Conservation (phyloP, 2,329 filamentous ascomycete species). For the Pezizomycotina sp. region DNA sequence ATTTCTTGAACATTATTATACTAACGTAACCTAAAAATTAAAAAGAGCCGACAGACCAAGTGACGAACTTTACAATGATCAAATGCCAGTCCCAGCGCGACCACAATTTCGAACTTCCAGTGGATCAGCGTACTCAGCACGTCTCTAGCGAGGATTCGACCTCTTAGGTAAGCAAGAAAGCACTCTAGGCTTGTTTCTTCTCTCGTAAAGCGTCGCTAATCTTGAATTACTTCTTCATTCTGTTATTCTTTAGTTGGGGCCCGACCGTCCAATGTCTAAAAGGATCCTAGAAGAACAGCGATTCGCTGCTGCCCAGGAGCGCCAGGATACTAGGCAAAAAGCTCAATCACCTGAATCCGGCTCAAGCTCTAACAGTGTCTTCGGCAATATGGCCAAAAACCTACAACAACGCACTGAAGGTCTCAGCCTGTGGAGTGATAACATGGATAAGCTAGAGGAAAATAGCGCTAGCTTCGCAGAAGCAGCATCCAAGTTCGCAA, state of each 20-base stretch:
- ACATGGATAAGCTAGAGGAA: conserved; percentile 65
- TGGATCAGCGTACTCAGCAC: conserved; percentile 91
- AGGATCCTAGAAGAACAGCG: conserved; percentile 68
- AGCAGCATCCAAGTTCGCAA: conserved; percentile 74
- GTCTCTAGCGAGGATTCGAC: conserved; percentile 78
- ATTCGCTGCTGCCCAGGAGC: conserved; percentile 50
- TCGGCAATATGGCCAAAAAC: conserved; percentile 69
- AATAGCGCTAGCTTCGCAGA: conserved; percentile 70
- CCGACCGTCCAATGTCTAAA: conserved; percentile 74
- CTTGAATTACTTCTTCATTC: conserved; percentile 4
- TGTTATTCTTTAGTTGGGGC: conserved; percentile 46
- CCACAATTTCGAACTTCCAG: conserved; percentile 92
- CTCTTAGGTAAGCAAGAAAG: conserved; percentile 54
- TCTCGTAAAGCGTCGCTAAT: no score
- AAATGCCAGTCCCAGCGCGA: conserved; percentile 55
- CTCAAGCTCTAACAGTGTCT: conserved; percentile 35
- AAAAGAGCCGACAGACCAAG: conserved; percentile 25
- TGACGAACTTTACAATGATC: conserved; percentile 67
- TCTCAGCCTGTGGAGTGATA: conserved; percentile 65
- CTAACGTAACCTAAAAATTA: no score
- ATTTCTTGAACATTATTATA: no score
- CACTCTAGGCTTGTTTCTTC: no score
- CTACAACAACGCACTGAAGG: conserved; percentile 83
- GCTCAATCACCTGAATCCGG: background rate
- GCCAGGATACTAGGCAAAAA: conserved; percentile 27